Conservation (phyloP, 1,284 basidiomycete genomes). For the Trichosporon coremiiforme region DNA sequence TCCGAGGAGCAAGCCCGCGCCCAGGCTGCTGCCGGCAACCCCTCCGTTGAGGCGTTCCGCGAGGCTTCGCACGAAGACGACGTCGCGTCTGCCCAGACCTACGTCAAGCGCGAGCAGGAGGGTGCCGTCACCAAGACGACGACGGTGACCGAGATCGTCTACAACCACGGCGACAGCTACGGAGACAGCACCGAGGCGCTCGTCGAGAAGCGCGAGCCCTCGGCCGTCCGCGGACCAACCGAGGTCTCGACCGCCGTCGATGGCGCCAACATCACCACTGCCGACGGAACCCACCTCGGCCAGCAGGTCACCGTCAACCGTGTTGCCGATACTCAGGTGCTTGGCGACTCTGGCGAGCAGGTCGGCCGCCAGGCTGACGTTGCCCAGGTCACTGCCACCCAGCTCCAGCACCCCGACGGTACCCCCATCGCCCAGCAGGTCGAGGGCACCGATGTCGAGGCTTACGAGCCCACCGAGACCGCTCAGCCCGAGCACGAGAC, state of each 20-base stretch:
- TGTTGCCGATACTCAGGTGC: background rate
- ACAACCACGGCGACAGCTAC: background rate
- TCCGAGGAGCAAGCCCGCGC: background rate
- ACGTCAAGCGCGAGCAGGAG: conserved; percentile 3
- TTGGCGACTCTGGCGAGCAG: background rate
- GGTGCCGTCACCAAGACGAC: conserved; percentile 4
- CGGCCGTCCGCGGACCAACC: background rate
- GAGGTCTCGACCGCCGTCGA: conserved; percentile 1
- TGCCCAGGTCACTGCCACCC: background rate
- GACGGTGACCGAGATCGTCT: conserved; percentile 14
- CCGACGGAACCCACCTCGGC: background rate
- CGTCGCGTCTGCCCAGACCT: conserved; percentile 4
- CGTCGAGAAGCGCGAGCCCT: background rate
- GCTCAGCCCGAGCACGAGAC: conserved; percentile 3
- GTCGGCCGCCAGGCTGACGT: background rate
- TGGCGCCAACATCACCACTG: background rate
- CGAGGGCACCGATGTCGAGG: background rate
- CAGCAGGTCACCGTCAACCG: background rate
- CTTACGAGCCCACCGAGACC: background rate
- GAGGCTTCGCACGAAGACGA: conserved; percentile 9
- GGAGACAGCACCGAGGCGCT: background rate
- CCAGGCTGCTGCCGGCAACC: background rate
- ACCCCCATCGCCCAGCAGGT: background rate
- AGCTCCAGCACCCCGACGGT: background rate
- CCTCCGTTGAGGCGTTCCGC: conserved; percentile 10